phyloP scores from a whole-genome alignment of 345 rosid species.

The Populus euphratica region DNA sequence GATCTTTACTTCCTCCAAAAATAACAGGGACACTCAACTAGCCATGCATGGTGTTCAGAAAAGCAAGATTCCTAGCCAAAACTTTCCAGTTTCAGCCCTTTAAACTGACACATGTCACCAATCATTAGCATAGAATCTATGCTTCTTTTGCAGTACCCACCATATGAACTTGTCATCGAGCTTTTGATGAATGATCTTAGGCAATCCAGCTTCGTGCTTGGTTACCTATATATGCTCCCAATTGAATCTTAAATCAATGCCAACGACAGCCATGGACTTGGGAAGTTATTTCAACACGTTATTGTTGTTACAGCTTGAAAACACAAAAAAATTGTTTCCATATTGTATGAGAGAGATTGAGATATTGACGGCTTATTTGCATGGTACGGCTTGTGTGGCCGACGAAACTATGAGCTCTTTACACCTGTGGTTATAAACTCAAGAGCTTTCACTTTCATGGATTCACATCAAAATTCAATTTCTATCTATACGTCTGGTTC shows the following conservation, averaged over 20 bases:
- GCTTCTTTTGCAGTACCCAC: too few relatives aligned
- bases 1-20: too few relatives aligned
- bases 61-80: too few relatives aligned
- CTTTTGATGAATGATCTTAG: too few relatives aligned
- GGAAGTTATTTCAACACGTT: not conserved
- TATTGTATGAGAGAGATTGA: conserved; percentile 2
- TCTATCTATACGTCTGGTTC: not conserved
- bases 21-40: too few relatives aligned
- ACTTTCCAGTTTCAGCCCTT: too few relatives aligned
- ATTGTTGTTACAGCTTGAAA: conserved; percentile 1
- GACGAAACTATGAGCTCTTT: conserved; percentile 1
- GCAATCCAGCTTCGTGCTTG: too few relatives aligned
- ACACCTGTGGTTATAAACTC: conserved; percentile 29
- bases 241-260: not conserved
- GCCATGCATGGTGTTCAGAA: too few relatives aligned
- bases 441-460: conserved; percentile 28
- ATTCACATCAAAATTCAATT: not conserved
- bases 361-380: not conserved
- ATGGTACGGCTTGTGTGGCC: conserved; percentile 5
- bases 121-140: too few relatives aligned
- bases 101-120: too few relatives aligned
- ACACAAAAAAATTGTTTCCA: conserved; percentile 4
- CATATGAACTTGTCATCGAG: too few relatives aligned
- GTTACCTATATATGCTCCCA: too few relatives aligned
- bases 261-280: not conserved